Percentiles rank a stretch among this genome's conserved stretches.
phyloP scores from a whole-genome alignment of 2,329 filamentous ascomycete species.

The Fusarium zealandicum region DNA sequence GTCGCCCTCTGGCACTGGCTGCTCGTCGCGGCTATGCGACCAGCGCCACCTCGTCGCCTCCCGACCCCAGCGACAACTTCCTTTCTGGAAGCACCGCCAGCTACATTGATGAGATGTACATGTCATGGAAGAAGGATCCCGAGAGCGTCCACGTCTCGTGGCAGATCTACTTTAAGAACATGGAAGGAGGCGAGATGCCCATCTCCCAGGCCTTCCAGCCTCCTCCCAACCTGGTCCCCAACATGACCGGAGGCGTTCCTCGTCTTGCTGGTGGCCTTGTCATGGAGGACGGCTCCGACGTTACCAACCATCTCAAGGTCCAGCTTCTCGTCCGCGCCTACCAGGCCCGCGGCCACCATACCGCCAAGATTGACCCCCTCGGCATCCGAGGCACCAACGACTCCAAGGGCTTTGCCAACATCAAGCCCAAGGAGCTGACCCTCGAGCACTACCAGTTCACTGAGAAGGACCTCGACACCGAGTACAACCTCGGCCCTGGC shows the following conservation, averaged over 20 bases:
- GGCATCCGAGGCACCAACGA: constrained; percentile 75
- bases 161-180: constrained; percentile 99
- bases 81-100: constrained; percentile 96
- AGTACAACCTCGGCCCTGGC: constrained; percentile 91
- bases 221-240: constrained; percentile 88
- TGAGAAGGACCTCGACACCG: constrained; percentile 90
- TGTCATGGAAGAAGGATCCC: constrained; percentile 95
- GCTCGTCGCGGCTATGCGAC: constrained; percentile 63
- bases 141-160: constrained; percentile 95
- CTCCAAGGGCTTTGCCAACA: constrained; percentile 80
- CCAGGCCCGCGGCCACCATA: constrained; percentile 97
- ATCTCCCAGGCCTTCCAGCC: constrained; percentile 97
- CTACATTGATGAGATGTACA: constrained; percentile 99
- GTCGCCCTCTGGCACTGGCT: constrained; percentile 58
- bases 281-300: constrained; percentile 75
- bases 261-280: constrained; percentile 74
- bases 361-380: constrained; percentile 95
- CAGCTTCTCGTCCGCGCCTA: constrained; percentile 97
- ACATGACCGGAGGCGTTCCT: constrained; percentile 79
- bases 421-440: constrained; percentile 89
- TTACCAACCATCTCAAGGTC: constrained; percentile 97
- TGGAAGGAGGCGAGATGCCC: constrained; percentile 98
- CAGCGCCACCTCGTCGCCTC: constrained; percentile 59
- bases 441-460: constrained; percentile 95
- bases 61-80: constrained; percentile 93